A percentile compares a stretch with the other conserved stretches of the same genome.
Evolutionary conservation across 2,329 filamentous ascomycete species (phyloP).

Genomic region (Cladosporium colombiae): DNA sequence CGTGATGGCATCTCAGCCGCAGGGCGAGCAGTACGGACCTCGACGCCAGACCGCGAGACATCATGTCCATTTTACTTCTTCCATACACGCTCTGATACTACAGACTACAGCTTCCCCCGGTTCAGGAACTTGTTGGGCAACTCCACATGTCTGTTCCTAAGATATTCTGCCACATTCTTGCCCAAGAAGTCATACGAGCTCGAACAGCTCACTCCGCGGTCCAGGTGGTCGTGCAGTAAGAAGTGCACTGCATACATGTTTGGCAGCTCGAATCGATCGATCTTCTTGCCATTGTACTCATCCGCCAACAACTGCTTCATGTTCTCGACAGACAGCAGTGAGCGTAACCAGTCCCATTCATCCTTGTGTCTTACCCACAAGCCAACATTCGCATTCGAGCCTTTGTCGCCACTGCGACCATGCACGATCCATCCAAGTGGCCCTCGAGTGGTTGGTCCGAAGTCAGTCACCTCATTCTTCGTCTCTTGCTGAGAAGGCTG

Average conservation of each 20-base stretch:
- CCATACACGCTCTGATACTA: not conserved
- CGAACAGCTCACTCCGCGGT: slow-evolving; percentile 37
- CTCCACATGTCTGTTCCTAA: slow-evolving; percentile 34
- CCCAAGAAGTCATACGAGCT: slow-evolving; percentile 36
- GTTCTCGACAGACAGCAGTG: slow-evolving; percentile 30
- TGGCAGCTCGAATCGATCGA: slow-evolving; percentile 40
- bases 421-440: slow-evolving; percentile 43
- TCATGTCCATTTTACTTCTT: not conserved
- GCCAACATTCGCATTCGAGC: slow-evolving; percentile 38
- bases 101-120: slow-evolving; percentile 31
- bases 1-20: too few relatives aligned
- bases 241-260: slow-evolving; percentile 38
- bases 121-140: slow-evolving; percentile 35
- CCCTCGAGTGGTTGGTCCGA: slow-evolving; percentile 39
- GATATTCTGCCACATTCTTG: slow-evolving; percentile 39
- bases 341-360: slow-evolving; percentile 39
- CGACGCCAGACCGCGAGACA: not conserved
- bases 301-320: slow-evolving; percentile 35
- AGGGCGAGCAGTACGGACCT: too few relatives aligned
- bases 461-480: slow-evolving; percentile 25
- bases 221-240: slow-evolving; percentile 38
- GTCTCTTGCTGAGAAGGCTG: slow-evolving; percentile 38
- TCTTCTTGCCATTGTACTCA: slow-evolving; percentile 37
- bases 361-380: slow-evolving; percentile 44
- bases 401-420: slow-evolving; percentile 39